Evolutionary conservation across 2,329 filamentous ascomycete species (phyloP), one percentile per base, ranked within the genome.

Genomic region (Plenodomus biglobosus): DNA sequence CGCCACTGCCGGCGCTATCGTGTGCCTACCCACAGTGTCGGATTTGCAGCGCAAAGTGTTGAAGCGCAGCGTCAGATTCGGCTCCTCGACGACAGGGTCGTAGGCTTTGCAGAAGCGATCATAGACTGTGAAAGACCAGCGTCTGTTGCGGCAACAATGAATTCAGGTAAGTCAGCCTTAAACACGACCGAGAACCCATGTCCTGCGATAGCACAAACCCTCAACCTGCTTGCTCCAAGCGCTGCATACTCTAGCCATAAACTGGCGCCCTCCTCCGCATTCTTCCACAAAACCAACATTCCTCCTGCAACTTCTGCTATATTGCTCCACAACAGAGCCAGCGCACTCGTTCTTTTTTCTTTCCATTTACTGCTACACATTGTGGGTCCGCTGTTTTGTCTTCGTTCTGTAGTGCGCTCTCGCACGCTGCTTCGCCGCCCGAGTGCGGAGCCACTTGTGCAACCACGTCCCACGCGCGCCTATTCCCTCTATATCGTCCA

Each of bases 121-220:
- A 56, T 55, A 49, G 54, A 57, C 56, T 56, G 57, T 50, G 50
- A 56, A 54, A 55, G 48, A 58, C 51, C 48, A 56, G 54, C 56
- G 42, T 54, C 51, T 42, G 48, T 46, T 52, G 43, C 59, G 59
- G 55, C 59, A 61, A 63, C 59, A 40, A 73, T 73, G 70, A 68
- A 72, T 52, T 57, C 62, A 66, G 62, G 70, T 73, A 70, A 70
- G 70, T 70, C 60, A 65, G 61, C 59, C 61, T 61, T 63, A 48
- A 54, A 53, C 44, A 52, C 53, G 53, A 58, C 54, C 52, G 47
- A 55, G 52, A 56, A 48, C 50, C 56, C 62, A 53, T 62, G 58
- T 55, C 47, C 52, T 55, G 49, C 59, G 46, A 57, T 40, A 57
- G 59, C 59, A 58, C 53, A 59, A 58, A 60, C 52, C 55, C 54